Conservation (phyloP, 108 stramenopile genomes). For the Cyclotella baltica region DNA sequence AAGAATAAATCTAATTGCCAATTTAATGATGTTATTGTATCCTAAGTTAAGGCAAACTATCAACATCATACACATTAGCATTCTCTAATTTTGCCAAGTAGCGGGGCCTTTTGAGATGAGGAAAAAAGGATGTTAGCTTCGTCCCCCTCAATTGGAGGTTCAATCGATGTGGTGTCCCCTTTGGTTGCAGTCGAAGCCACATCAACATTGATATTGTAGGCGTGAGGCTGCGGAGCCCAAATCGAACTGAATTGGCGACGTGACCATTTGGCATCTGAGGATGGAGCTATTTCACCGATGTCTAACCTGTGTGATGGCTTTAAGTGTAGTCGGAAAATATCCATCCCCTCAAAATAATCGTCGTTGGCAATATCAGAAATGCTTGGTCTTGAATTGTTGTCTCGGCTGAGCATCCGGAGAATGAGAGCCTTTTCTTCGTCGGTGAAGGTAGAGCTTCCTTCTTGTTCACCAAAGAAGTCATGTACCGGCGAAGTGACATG, state of each 20-base stretch:
- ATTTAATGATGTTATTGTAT: too few species aligned
- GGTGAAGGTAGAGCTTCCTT: constrained; percentile 30
- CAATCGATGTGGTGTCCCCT: not conserved
- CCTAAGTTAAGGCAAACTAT: too few species aligned
- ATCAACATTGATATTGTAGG: constrained; percentile 58
- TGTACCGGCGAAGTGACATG: constrained; percentile 37
- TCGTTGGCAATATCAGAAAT: constrained; percentile 62
- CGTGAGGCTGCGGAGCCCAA: constrained; percentile 88
- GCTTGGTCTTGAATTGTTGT: constrained; percentile 55
- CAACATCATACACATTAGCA: too few species aligned
- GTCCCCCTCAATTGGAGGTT: constrained; percentile 63
- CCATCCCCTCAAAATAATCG: constrained; percentile 68
- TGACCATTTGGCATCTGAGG: constrained; percentile 80
- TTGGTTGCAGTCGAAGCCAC: not conserved
- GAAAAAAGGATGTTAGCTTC: constrained; percentile 52
- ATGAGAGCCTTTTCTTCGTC: constrained; percentile 65
- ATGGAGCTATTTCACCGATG: constrained; percentile 72
- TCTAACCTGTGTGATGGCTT: constrained; percentile 66
- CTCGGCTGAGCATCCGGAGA: constrained; percentile 49
- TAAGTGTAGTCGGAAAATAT: constrained; percentile 67
- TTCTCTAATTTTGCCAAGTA: constrained; percentile 38
- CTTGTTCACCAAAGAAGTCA: constrained; percentile 63
- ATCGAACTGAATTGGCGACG: constrained; percentile 88
- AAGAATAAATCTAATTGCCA: too few species aligned
- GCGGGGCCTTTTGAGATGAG: constrained; percentile 19